Evolutionary conservation across 768 basidiomycete species (phyloP).

Genomic region (Suillus fuscotomentosus): DNA sequence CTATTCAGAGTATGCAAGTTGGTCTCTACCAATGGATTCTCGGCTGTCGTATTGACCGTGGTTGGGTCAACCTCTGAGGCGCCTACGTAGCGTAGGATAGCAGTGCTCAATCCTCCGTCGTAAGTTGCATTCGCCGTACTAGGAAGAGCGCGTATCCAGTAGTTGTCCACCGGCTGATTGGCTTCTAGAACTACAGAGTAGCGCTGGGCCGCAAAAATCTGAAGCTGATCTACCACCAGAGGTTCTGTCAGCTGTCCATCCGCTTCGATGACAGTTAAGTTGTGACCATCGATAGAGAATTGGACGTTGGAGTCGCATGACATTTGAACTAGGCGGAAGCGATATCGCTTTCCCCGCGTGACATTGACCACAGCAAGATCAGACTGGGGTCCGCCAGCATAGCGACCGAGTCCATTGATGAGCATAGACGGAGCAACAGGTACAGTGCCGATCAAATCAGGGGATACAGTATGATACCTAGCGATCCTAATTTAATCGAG

Average conservation of each 20-base stretch:
- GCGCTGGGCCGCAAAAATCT: slow-evolving; percentile 36
- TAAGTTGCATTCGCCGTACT: slow-evolving; percentile 20
- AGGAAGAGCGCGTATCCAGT: slow-evolving; percentile 50
- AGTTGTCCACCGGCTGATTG: slow-evolving; percentile 31
- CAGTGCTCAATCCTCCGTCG: slow-evolving; percentile 48
- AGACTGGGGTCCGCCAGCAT: slow-evolving; percentile 28
- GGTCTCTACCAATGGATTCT: slow-evolving; percentile 31
- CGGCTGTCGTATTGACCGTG: slow-evolving; percentile 25
- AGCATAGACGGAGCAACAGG: slow-evolving; percentile 19
- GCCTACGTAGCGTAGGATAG: slow-evolving; percentile 50
- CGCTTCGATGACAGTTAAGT: slow-evolving; percentile 45
- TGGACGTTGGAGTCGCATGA: slow-evolving; percentile 43
- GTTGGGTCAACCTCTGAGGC: slow-evolving; percentile 39
- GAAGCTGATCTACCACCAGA: slow-evolving; percentile 37
- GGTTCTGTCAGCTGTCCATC: slow-evolving; percentile 43
- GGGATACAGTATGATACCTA: slow-evolving; percentile 15
- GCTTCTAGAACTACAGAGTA: slow-evolving; percentile 32
- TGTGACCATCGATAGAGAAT: slow-evolving; percentile 47
- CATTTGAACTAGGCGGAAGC: slow-evolving; percentile 34
- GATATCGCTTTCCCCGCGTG: slow-evolving; percentile 32
- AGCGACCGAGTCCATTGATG: slow-evolving; percentile 42
- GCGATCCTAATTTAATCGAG: not conserved
- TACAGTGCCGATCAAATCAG: too few relatives aligned
- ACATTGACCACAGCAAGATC: slow-evolving; percentile 36
- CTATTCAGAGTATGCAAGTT: slow-evolving; percentile 23